These are phyloP conservation scores for Mitragyna speciosa DNA, from an alignment of 257 asterid species.

Conservation along the genomic window DNA sequence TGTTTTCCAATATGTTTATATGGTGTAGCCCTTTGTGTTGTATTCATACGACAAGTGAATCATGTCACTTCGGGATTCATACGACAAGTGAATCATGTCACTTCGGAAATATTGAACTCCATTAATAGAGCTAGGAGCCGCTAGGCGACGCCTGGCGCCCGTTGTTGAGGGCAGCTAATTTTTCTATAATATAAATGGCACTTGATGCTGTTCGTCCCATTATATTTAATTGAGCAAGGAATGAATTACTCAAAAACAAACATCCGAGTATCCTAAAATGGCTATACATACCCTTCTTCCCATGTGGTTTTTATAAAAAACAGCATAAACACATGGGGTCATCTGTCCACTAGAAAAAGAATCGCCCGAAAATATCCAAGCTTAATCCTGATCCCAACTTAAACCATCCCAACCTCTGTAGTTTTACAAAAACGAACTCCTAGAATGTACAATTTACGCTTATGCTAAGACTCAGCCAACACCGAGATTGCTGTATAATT, in stretches of 20 bases:
- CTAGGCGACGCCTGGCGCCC: too few relatives aligned
- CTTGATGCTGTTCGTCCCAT: too few relatives aligned
- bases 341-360: slow-evolving; percentile 19
- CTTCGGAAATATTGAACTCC: too few relatives aligned
- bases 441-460: slow-evolving; percentile 82
- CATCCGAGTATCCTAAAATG: slow-evolving; percentile 11
- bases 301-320: slow-evolving; percentile 36
- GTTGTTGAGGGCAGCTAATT: too few relatives aligned
- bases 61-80: too few relatives aligned
- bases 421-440: slow-evolving; percentile 52
- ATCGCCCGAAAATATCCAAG: slow-evolving; percentile 29
- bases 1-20: background rate
- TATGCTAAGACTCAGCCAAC: slow-evolving; percentile 14
- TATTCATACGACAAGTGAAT: too few relatives aligned
- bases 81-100: too few relatives aligned
- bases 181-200: too few relatives aligned
- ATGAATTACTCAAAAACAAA: slow-evolving; percentile 12
- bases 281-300: slow-evolving; percentile 28
- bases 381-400: slow-evolving; percentile 22
- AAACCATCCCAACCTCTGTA: slow-evolving; percentile 32
- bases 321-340: slow-evolving; percentile 38
- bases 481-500: slow-evolving; percentile 31
- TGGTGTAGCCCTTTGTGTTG: too few relatives aligned
- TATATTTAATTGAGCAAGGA: slow-evolving; percentile 3
- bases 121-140: too few relatives aligned